A percentile compares a stretch with the other conserved stretches of the same genome.
These are phyloP conservation scores for Candida chauliodis DNA, from an alignment of 805 yeast genomes.

Conservation along the genomic window DNA sequence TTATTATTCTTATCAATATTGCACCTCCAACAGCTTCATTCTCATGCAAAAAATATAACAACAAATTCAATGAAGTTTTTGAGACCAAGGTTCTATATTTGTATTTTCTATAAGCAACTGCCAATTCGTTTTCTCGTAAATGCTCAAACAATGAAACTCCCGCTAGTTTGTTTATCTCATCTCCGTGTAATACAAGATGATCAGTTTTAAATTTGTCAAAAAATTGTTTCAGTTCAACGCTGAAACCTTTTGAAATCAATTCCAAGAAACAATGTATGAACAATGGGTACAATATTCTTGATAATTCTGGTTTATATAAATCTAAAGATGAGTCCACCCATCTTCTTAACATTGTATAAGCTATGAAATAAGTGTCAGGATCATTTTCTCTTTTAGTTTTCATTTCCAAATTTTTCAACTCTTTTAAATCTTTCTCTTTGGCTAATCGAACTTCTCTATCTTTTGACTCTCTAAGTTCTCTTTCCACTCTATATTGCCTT, in stretches of 20 bases:
- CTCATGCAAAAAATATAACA: constrained; percentile 84
- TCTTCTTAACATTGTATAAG: constrained; percentile 72
- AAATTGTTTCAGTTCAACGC: constrained; percentile 64
- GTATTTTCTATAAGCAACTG: constrained; percentile 67
- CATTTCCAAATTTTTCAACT: constrained; percentile 40
- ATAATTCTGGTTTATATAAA: constrained; percentile 83
- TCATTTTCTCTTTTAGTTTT: constrained; percentile 46
- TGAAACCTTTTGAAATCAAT: constrained; percentile 61
- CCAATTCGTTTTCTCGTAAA: constrained; percentile 75
- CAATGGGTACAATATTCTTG: constrained; percentile 83
- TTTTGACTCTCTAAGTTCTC: constrained; percentile 36
- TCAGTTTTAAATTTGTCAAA: constrained; percentile 72
- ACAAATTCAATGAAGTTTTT: constrained; percentile 77
- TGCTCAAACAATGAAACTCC: constrained; percentile 80
- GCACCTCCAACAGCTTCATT: constrained; percentile 92
- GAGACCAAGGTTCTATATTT: constrained; percentile 76
- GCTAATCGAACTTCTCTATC: constrained; percentile 35
- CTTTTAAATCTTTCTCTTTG: constrained; percentile 38
- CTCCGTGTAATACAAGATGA: constrained; percentile 71
- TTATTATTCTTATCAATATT: constrained; percentile 76
- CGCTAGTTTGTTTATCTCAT: constrained; percentile 67
- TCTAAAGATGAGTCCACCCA: constrained; percentile 94
- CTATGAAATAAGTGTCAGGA: constrained; percentile 73
- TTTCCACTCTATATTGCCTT: constrained; percentile 28
- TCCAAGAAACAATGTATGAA: constrained; percentile 86